Evolutionary conservation across 2,329 filamentous ascomycete species (phyloP).

Genomic region (Pseudogymnoascus sp.): DNA sequence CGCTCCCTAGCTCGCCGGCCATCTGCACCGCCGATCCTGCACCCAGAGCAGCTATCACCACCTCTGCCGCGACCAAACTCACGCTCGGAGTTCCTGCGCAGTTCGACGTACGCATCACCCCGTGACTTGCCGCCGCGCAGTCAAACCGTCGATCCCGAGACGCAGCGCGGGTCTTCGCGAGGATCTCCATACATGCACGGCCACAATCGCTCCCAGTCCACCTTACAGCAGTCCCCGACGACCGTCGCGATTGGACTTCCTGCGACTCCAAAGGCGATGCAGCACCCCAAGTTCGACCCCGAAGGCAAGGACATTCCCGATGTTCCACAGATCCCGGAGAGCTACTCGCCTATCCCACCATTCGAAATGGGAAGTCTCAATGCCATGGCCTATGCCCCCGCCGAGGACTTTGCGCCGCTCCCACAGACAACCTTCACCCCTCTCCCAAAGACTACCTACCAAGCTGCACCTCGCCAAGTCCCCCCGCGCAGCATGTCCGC

Average conservation of each 20-base stretch:
- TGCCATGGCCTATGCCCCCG: slow-evolving; percentile 20
- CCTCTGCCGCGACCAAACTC: slow-evolving; percentile 19
- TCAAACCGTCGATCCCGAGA: slow-evolving; percentile 47
- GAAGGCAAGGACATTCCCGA: slow-evolving; percentile 49
- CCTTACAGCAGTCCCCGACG: slow-evolving; percentile 37
- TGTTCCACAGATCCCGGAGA: slow-evolving; percentile 45
- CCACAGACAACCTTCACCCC: slow-evolving; percentile 15
- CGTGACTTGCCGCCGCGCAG: slow-evolving; percentile 48
- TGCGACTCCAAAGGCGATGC: slow-evolving; percentile 85
- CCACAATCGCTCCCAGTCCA: slow-evolving; percentile 29
- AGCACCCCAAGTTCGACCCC: slow-evolving; percentile 61
- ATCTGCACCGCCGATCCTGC: slow-evolving; percentile 70
- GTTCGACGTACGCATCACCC: slow-evolving; percentile 22
- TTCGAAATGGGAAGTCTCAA: slow-evolving; percentile 20
- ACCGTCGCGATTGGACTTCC: slow-evolving; percentile 64
- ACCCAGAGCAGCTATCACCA: slow-evolving; percentile 48
- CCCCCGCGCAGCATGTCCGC: slow-evolving; percentile 54
- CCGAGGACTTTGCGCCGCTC: slow-evolving; percentile 24
- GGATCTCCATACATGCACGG: slow-evolving; percentile 24
- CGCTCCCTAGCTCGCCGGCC: slow-evolving; percentile 74
- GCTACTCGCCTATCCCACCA: slow-evolving; percentile 27
- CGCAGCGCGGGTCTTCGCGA: slow-evolving; percentile 18
- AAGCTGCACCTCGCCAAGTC: slow-evolving; percentile 38
- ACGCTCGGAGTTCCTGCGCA: slow-evolving; percentile 20
- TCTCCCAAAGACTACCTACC: slow-evolving; percentile 25